Percentiles rank a stretch among this genome's conserved stretches.
Conservation (phyloP, 2,329 filamentous ascomycete genomes). For the Colletotrichum liriopes region DNA sequence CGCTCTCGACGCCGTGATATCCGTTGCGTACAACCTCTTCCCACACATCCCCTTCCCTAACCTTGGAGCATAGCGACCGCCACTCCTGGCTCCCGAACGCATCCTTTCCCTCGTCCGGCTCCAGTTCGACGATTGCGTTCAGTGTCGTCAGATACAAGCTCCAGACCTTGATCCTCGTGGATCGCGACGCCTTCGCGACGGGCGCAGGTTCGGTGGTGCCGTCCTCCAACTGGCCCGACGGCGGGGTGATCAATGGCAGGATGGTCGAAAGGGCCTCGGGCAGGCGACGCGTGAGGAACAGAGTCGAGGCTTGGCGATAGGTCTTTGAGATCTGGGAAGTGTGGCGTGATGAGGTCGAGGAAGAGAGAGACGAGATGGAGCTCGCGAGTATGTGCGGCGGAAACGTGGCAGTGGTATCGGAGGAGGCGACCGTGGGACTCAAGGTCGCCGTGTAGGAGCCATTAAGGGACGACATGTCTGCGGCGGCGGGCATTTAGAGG, state of each 20-base stretch:
- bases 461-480: slow-evolving; percentile 59
- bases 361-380: slow-evolving; percentile 79
- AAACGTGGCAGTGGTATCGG: slow-evolving; percentile 55
- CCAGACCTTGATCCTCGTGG: slow-evolving; percentile 95
- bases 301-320: slow-evolving; percentile 93
- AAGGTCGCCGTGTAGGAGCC: slow-evolving; percentile 60
- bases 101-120: slow-evolving; percentile 90
- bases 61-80: slow-evolving; percentile 85
- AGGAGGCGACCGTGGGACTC: slow-evolving; percentile 60
- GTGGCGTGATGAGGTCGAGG: slow-evolving; percentile 72
- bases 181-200: slow-evolving; percentile 83
- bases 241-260: slow-evolving; percentile 82
- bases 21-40: slow-evolving; percentile 90
- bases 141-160: slow-evolving; percentile 95
- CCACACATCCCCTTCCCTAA: slow-evolving; percentile 93
- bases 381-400: slow-evolving; percentile 70
- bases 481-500: slow-evolving; percentile 38
- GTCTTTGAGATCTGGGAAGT: slow-evolving; percentile 87
- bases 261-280: slow-evolving; percentile 91
- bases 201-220: slow-evolving; percentile 73
- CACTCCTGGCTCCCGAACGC: slow-evolving; percentile 90
- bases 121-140: slow-evolving; percentile 91
- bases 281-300: slow-evolving; percentile 94
- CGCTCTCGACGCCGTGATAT: slow-evolving; percentile 89
- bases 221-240: slow-evolving; percentile 63